Percentiles rank a stretch among this genome's conserved stretches.
These are phyloP conservation scores for Kuraishia borneana DNA, from an alignment of 805 yeast species.

Conservation along the genomic window DNA sequence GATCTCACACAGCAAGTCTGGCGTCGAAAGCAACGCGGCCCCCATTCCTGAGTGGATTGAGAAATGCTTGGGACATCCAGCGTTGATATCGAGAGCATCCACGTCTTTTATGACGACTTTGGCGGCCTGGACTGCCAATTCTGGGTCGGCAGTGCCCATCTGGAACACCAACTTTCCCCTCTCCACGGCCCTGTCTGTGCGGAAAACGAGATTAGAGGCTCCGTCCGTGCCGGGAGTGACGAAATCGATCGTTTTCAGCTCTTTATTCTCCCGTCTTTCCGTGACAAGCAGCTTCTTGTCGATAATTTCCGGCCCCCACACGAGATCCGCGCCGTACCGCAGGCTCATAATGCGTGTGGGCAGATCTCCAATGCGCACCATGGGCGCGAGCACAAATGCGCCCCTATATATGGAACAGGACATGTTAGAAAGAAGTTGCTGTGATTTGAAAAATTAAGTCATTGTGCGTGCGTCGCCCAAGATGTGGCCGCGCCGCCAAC, in stretches of 20 bases:
- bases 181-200: conserved; percentile 61
- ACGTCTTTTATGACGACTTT: conserved; percentile 73
- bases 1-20: conserved; percentile 67
- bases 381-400: conserved; percentile 83
- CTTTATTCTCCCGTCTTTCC: conserved; percentile 46
- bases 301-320: conserved; percentile 93
- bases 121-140: conserved; percentile 84
- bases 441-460: no score
- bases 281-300: conserved; percentile 76
- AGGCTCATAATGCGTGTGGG: conserved; percentile 79
- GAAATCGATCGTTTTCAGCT: conserved; percentile 51
- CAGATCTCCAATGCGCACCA: conserved; percentile 93
- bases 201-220: conserved; percentile 48
- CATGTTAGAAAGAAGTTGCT: no score
- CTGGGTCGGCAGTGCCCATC: conserved; percentile 79
- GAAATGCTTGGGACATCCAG: conserved; percentile 97
- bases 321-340: conserved; percentile 83
- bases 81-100: conserved; percentile 85
- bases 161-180: conserved; percentile 70
- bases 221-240: conserved; percentile 28
- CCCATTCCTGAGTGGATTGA: conserved; percentile 97
- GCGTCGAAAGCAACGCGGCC: conserved; percentile 77
- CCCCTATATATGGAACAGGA: no score
- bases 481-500: no score
- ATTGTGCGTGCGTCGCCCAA: no score